Evolutionary conservation across 164 flowering plant genomes (phyloP).

Genomic region (Kingdonia uniflora): DNA sequence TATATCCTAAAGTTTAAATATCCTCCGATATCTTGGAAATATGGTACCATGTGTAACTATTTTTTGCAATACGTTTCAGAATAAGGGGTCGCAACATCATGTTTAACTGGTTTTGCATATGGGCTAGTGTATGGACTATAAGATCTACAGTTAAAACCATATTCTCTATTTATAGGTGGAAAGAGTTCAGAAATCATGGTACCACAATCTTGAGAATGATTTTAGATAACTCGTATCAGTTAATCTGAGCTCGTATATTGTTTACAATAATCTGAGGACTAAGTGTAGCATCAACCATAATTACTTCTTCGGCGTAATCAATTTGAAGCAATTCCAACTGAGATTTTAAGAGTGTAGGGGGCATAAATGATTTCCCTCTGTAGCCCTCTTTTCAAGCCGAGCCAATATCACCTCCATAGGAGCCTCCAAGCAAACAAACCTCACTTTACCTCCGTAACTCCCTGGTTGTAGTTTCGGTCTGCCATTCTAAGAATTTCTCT

Average conservation of each 20-base stretch:
- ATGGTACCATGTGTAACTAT: too few species aligned
- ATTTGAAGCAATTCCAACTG: slow-evolving; percentile 68
- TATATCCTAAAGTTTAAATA: too few species aligned
- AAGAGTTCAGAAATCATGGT: too few species aligned
- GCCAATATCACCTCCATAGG: slow-evolving; percentile 42
- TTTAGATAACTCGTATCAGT: too few species aligned
- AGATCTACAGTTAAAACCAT: too few species aligned
- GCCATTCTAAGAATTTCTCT: slow-evolving; percentile 68
- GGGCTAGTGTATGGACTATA: too few species aligned
- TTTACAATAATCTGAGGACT: slow-evolving; percentile 39
- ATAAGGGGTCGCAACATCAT: too few species aligned
- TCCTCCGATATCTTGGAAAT: too few species aligned
- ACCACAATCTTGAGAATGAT: too few species aligned
- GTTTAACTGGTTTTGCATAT: too few species aligned
- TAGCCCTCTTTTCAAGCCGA: slow-evolving; percentile 53
- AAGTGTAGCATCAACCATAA: slow-evolving; percentile 53
- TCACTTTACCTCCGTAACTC: slow-evolving; percentile 24
- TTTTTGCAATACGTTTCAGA: too few species aligned
- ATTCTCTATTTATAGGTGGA: too few species aligned
- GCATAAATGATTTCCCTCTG: slow-evolving; percentile 88
- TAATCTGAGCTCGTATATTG: slow-evolving; percentile 13
- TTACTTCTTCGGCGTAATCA: slow-evolving; percentile 55
- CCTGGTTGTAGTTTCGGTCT: slow-evolving; percentile 32
- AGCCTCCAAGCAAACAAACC: slow-evolving; percentile 65
- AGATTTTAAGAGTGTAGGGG: slow-evolving; percentile 56